Conservation (phyloP, 345 rosid species). For the Murraya paniculata region DNA sequence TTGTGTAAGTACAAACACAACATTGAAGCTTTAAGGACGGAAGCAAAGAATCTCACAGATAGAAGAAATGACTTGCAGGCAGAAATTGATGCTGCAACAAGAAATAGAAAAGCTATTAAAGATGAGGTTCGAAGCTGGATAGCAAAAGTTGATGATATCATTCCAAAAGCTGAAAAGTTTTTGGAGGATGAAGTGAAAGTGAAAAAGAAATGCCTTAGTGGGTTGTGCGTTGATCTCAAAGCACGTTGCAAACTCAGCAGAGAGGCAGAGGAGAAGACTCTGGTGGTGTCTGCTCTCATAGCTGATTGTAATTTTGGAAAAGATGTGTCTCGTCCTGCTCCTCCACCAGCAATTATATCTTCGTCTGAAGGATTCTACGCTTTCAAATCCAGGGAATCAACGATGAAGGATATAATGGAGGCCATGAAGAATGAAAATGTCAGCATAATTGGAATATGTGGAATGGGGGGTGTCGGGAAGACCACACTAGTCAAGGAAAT, state of each 20-base stretch:
- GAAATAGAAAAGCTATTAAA: neutral
- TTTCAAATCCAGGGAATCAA: neutral
- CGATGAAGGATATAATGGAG: neutral
- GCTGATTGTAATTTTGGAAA: neutral
- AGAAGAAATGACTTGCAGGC: neutral
- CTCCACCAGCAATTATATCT: neutral
- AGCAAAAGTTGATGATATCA: neutral
- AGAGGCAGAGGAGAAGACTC: neutral
- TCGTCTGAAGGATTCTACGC: neutral
- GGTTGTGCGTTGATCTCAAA: neutral
- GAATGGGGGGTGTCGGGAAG: slow-evolving; percentile 11
- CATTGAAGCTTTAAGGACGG: neutral
- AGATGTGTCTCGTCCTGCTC: slow-evolving; percentile 2
- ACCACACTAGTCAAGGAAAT: slow-evolving; percentile 20
- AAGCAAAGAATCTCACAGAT: neutral
- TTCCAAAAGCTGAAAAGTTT: neutral
- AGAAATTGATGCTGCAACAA: neutral
- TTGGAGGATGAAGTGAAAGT: neutral
- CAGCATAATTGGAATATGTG: slow-evolving; percentile 14
- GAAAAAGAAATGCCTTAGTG: neutral
- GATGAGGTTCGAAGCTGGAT: neutral
- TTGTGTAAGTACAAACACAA: neutral
- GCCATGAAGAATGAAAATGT: neutral
- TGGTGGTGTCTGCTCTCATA: neutral
- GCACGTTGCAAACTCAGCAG: neutral